Evolutionary conservation across 768 basidiomycete species (phyloP), one percentile per base, ranked within the genome.

Genomic region (Boletellus emodensis): DNA sequence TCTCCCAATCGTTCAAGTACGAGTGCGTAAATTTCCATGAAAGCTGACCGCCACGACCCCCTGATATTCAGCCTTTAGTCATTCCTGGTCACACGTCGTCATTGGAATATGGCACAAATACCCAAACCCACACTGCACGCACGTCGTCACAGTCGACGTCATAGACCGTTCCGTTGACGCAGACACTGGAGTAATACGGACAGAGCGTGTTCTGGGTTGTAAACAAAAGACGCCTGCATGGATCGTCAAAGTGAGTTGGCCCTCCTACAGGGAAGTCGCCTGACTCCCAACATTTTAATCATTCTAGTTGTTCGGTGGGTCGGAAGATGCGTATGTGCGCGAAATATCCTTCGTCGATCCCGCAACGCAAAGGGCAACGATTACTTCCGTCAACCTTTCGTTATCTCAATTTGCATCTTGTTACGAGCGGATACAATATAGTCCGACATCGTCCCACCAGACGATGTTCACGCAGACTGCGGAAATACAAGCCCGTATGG

Each of bases 91-190:
- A 53, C 90, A 92, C 73, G 91, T 94, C 58, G 83, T 93, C 54
- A 85, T 88, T 63, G 90, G 89, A 56, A 89, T 95, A 79, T 94
- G 91, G 87, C 85, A 87, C 58, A 96, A 96, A 77, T 96, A 96
- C 70, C 94, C 94, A 45, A 95, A 95, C 67, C 87, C 92, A 46
- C 88, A 88, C 62, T 92, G 90, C 71, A 80, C 87, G 20, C 91
- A 93, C 67, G 91, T 93, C 58, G 75, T 91, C 58, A 88, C 87
- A 56, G 80, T 93, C 63, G 90, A 93, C 68, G 91, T 93, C 26
- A 53, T 95, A 49, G 87, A 92, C 72, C 85, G 94, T 55, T 79
- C 84, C 12, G 77, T 95, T 12, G 85, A 95, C 72, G 81, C 90
- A 26, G 68, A 75, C 48, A 93, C 90, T 10, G 94, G 94, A 30